Conservation (phyloP, 192 early-diverging fungal genomes). For the Backusella tuberculispora region DNA sequence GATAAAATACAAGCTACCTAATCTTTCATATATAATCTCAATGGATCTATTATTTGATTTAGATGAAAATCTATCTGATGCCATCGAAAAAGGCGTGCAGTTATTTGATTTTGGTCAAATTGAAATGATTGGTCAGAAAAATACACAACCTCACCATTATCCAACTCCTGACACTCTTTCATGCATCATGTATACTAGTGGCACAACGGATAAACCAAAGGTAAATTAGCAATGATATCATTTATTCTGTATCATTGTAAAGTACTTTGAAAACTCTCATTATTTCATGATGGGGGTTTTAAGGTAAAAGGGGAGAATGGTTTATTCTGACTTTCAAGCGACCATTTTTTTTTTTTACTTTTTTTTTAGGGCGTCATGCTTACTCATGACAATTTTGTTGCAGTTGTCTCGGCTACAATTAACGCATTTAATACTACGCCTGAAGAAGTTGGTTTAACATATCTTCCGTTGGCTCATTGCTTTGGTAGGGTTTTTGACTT, state of each 20-base stretch:
- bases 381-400: constrained; percentile 69
- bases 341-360: too few relatives aligned
- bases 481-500: constrained; percentile 75
- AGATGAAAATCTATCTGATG: constrained; percentile 50
- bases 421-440: constrained; percentile 3
- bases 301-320: not conserved
- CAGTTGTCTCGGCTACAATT: constrained; percentile 43
- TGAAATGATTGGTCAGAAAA: not conserved
- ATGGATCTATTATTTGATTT: constrained; percentile 68
- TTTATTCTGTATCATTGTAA: too few relatives aligned
- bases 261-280: too few relatives aligned
- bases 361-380: constrained; percentile 62
- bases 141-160: constrained; percentile 43
- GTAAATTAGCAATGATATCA: constrained; percentile 24
- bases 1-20: constrained; percentile 59
- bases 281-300: too few relatives aligned
- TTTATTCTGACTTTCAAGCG: constrained; percentile 4
- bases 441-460: constrained; percentile 52
- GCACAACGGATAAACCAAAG: constrained; percentile 80
- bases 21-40: constrained; percentile 70
- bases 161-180: constrained; percentile 66
- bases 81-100: constrained; percentile 59
- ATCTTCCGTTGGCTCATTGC: constrained; percentile 89
- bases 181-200: constrained; percentile 79
- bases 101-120: constrained; percentile 53